phyloP scores from a whole-genome alignment of 2,329 filamentous ascomycete species.

The Monilinia fructicola region DNA sequence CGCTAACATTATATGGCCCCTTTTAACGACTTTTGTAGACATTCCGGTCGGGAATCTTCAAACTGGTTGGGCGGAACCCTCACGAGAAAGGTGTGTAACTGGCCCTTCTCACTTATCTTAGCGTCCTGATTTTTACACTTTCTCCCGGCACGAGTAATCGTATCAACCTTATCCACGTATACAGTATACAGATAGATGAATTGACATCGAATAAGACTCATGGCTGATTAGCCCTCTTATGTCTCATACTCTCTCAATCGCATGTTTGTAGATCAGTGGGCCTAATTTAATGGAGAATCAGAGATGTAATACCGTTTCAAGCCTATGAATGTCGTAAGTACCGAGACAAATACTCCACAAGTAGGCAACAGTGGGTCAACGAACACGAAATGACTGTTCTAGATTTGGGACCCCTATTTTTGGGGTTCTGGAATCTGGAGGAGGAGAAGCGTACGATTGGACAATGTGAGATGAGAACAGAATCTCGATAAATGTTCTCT shows the following conservation, averaged over 20 bases:
- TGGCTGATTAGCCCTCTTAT: not conserved
- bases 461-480: not conserved
- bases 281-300: not conserved
- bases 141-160: not conserved
- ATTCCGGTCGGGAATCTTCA: too few species aligned
- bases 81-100: too few species aligned
- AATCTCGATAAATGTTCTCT: not conserved
- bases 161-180: not conserved
- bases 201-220: not conserved
- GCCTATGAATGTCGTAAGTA: not conserved
- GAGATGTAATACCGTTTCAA: not conserved
- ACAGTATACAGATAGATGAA: not conserved
- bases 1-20: too few species aligned
- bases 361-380: conserved; percentile 7
- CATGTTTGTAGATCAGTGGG: not conserved
- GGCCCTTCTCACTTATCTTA: too few species aligned
- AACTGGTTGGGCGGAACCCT: too few species aligned
- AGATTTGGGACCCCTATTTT: not conserved
- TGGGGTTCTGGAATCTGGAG: not conserved
- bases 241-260: not conserved
- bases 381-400: conserved; percentile 1
- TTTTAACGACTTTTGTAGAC: too few species aligned
- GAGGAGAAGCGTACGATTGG: not conserved
- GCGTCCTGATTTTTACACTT: too few species aligned
- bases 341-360: not conserved